Evolutionary conservation across 352 stramenopile genomes (phyloP).

Genomic region (Phytophthora quininea): DNA sequence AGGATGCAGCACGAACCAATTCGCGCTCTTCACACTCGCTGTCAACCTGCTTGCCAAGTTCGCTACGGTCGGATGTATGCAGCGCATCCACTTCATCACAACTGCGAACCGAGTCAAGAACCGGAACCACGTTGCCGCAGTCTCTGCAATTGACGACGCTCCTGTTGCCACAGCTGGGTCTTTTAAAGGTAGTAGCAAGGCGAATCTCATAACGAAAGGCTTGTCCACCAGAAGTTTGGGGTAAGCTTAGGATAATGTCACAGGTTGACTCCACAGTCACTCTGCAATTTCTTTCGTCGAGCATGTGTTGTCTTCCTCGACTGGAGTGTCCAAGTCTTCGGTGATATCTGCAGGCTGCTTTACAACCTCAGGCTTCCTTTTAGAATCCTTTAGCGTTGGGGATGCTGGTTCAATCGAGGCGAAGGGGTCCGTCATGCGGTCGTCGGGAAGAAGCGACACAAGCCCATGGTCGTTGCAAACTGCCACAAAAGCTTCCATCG

Average conservation of each 20-base stretch:
- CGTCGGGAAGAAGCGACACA: slow-evolving; percentile 65
- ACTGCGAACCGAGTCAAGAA: slow-evolving; percentile 21
- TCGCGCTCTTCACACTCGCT: slow-evolving; percentile 66
- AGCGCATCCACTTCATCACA: slow-evolving; percentile 48
- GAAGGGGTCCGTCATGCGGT: slow-evolving; percentile 65
- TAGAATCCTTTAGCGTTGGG: not conserved
- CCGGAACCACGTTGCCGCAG: slow-evolving; percentile 14
- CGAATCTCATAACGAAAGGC: no score
- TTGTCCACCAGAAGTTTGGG: no score
- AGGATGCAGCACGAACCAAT: slow-evolving; percentile 76
- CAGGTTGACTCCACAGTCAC: no score
- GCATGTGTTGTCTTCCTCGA: no score
- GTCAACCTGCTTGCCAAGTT: slow-evolving; percentile 65
- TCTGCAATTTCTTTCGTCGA: no score
- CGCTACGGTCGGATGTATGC: slow-evolving; percentile 44
- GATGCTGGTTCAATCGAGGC: not conserved
- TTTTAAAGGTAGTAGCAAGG: no score
- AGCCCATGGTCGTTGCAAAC: slow-evolving; percentile 79
- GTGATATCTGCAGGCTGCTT: slow-evolving; percentile 31
- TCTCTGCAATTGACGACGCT: slow-evolving; percentile 7
- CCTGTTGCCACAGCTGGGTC: slow-evolving; percentile 1
- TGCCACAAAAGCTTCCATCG: slow-evolving; percentile 69
- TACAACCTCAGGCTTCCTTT: not conserved
- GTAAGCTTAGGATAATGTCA: no score
- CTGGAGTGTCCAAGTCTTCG: slow-evolving; percentile 32